phyloP scores from a whole-genome alignment of 768 basidiomycete genomes.

The Xanthoconium stramineum region DNA sequence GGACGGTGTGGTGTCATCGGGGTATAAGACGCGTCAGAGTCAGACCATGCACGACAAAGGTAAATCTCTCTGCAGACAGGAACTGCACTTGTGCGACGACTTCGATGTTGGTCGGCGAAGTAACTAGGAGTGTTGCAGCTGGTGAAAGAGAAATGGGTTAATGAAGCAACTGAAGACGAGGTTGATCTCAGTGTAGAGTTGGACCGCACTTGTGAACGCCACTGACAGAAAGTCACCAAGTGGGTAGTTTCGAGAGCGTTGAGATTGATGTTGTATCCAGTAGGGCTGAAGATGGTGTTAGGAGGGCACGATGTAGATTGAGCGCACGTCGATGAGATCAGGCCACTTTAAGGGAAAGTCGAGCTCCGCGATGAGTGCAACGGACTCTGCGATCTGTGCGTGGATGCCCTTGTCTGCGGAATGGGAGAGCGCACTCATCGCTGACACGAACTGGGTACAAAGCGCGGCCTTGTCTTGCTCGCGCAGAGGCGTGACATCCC shows the following conservation, averaged over 20 bases:
- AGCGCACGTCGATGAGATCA: slow-evolving; percentile 83
- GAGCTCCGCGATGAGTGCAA: slow-evolving; percentile 84
- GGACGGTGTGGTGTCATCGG: slow-evolving; percentile 80
- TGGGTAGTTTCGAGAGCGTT: slow-evolving; percentile 93
- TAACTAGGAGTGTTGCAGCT: slow-evolving; percentile 48
- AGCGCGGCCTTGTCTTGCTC: slow-evolving; percentile 71
- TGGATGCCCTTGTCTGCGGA: slow-evolving; percentile 70
- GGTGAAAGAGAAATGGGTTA: slow-evolving; percentile 78
- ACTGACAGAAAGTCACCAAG: slow-evolving; percentile 90
- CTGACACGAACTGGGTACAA: slow-evolving; percentile 76
- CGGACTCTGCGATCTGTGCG: slow-evolving; percentile 88
- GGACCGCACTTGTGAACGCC: slow-evolving; percentile 88
- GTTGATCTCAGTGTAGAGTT: slow-evolving; percentile 88
- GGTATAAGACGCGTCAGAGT: slow-evolving; percentile 38
- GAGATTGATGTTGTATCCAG: slow-evolving; percentile 82
- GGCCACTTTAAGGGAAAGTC: slow-evolving; percentile 93
- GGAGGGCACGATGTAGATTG: slow-evolving; percentile 6
- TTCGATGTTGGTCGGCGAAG: slow-evolving; percentile 38
- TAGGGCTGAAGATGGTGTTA: slow-evolving; percentile 43
- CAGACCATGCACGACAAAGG: background rate
- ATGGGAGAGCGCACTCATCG: slow-evolving; percentile 84
- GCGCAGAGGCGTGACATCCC: slow-evolving; percentile 72
- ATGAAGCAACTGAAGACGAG: slow-evolving; percentile 83
- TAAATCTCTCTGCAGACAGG: slow-evolving; percentile 76
- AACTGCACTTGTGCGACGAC: slow-evolving; percentile 71